Conservation (phyloP, 192 early-diverging fungal genomes). For the Haplosporangium gracile region DNA sequence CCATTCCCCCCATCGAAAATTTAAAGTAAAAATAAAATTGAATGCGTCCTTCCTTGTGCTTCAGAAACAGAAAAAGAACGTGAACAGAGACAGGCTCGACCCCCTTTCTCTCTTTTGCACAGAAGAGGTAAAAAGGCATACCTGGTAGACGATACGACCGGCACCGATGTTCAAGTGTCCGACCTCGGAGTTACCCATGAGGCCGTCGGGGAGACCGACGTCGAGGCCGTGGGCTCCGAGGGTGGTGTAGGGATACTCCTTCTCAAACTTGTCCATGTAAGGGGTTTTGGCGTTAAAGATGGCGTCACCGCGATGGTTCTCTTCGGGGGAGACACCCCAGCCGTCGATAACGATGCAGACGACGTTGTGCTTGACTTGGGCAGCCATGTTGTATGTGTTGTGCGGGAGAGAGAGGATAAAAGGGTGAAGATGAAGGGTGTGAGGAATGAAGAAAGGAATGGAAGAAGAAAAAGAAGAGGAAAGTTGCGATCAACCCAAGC, state of each 20-base stretch:
- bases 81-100: not conserved
- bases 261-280: constrained; percentile 87
- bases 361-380: constrained; percentile 69
- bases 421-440: not conserved
- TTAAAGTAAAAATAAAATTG: not conserved
- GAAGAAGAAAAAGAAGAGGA: not conserved
- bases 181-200: constrained; percentile 99
- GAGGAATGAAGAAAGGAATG: not conserved
- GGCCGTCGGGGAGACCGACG: constrained; percentile 97
- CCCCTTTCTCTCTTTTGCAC: not conserved
- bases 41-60: not conserved
- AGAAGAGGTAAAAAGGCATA: constrained; percentile 25
- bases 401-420: not conserved
- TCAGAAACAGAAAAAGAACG: not conserved
- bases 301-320: constrained; percentile 86
- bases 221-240: constrained; percentile 94
- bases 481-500: not conserved
- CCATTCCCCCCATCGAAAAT: not conserved
- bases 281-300: constrained; percentile 94
- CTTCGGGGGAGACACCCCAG: constrained; percentile 90
- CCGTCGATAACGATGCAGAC: constrained; percentile 97
- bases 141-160: constrained; percentile 98
- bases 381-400: constrained; percentile 19
- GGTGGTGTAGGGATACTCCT: constrained; percentile 79
- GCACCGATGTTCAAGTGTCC: constrained; percentile 99